phyloP scores from a whole-genome alignment of 2,329 filamentous ascomycete genomes.

The Phialemonium atrogriseum region DNA sequence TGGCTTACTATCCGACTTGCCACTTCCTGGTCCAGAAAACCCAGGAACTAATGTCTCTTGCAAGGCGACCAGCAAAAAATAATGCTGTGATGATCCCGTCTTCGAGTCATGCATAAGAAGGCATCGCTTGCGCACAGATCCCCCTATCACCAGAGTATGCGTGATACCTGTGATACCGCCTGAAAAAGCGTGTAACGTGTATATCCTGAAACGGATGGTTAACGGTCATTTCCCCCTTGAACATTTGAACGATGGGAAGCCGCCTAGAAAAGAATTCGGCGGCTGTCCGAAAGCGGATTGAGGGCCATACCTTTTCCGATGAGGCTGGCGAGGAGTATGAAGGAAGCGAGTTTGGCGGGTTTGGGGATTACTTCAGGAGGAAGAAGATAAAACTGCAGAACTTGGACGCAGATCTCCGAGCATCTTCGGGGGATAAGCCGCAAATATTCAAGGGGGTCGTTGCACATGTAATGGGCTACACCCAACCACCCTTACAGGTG shows the following conservation, averaged over 20 bases:
- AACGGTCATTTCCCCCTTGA: constrained; percentile 8
- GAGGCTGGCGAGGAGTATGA: constrained; percentile 90
- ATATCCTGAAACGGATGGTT: no score
- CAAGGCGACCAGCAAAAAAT: no score
- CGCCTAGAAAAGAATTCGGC: constrained; percentile 57
- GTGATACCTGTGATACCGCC: no score
- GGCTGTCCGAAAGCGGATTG: constrained; percentile 52
- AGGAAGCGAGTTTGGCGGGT: constrained; percentile 78
- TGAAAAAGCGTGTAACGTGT: no score
- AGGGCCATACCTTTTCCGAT: constrained; percentile 62
- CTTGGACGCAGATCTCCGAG: constrained; percentile 72
- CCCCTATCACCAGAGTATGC: no score
- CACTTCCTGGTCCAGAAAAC: no score
- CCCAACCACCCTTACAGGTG: constrained; percentile 84
- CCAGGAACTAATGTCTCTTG: no score
- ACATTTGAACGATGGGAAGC: constrained; percentile 45
- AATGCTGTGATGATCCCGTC: no score
- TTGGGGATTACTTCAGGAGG: constrained; percentile 83
- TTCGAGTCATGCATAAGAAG: no score
- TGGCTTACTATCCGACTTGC: no score
- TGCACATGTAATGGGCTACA: constrained; percentile 91
- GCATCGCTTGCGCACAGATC: no score
- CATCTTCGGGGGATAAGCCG: constrained; percentile 60
- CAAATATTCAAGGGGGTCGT: constrained; percentile 87
- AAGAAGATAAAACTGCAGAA: constrained; percentile 99